phyloP scores from a whole-genome alignment of 345 rosid species.

The Brassica carinata region DNA sequence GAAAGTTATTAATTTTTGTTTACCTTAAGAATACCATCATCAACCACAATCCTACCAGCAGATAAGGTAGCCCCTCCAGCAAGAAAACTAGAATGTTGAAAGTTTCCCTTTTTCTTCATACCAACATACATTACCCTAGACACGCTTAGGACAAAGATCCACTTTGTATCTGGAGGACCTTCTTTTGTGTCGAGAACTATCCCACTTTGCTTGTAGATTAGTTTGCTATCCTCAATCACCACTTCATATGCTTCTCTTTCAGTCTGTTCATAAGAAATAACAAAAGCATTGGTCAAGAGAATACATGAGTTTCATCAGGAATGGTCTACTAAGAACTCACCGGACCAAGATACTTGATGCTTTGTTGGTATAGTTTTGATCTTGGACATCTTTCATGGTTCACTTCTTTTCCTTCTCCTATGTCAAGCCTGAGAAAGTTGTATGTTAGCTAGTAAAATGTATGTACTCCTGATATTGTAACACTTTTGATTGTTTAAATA shows the following conservation, averaged over 20 bases:
- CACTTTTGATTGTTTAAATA: conserved; percentile 12
- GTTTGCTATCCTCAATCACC: conserved; percentile 51
- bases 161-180: conserved; percentile 66
- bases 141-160: conserved; percentile 91
- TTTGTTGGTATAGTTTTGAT: conserved; percentile 78
- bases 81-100: conserved; percentile 92
- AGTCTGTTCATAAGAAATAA: conserved; percentile 43
- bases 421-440: conserved; percentile 73
- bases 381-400: conserved; percentile 71
- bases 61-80: conserved; percentile 93
- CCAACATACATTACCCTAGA: conserved; percentile 68
- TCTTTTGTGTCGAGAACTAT: conserved; percentile 57
- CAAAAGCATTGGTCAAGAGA: neutral
- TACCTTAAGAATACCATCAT: conserved; percentile 70
- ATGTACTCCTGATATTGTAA: neutral
- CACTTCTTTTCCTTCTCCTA: conserved; percentile 79
- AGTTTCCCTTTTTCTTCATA: conserved; percentile 74
- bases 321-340: conserved; percentile 48
- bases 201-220: conserved; percentile 59
- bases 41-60: conserved; percentile 78
- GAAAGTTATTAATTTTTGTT: neutral
- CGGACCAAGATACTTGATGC: conserved; percentile 95
- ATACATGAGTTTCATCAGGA: neutral
- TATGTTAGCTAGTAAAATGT: conserved; percentile 11
- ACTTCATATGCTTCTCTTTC: conserved; percentile 75